These are phyloP conservation scores for Hanseniaspora hatyaiensis DNA, from an alignment of 805 yeast genomes.

Conservation along the genomic window DNA sequence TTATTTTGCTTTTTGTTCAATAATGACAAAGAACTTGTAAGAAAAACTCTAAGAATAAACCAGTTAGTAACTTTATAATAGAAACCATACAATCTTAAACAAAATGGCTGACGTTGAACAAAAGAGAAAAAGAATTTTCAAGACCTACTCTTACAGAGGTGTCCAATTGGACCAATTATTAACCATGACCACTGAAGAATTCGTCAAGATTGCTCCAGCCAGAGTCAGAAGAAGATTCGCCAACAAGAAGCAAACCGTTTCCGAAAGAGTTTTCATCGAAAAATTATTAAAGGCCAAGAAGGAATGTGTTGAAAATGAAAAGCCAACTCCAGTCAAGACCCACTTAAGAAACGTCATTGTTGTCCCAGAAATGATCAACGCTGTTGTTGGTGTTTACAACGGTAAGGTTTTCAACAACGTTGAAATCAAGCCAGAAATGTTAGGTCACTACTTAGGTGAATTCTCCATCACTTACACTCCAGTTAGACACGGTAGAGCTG, in stretches of 20 bases:
- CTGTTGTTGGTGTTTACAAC: constrained; percentile 97
- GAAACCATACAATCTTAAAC: constrained; percentile 9
- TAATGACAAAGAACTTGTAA: neutral
- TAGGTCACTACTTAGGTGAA: constrained; percentile 99
- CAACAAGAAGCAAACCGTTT: constrained; percentile 89
- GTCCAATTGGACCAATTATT: constrained; percentile 90
- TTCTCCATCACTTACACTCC: constrained; percentile 99
- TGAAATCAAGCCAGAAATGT: constrained; percentile 98
- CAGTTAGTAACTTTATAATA: constrained; percentile 3
- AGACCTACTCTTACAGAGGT: constrained; percentile 97
- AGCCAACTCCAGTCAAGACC: constrained; percentile 96
- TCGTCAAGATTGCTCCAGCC: constrained; percentile 91
- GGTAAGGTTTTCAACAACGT: constrained; percentile 99
- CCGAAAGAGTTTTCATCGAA: constrained; percentile 56
- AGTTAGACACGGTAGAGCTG: constrained; percentile 99
- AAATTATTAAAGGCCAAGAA: constrained; percentile 96
- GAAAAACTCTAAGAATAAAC: neutral
- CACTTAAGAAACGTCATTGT: constrained; percentile 98
- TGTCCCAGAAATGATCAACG: constrained; percentile 99
- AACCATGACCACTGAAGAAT: constrained; percentile 91
- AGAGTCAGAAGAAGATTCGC: constrained; percentile 99
- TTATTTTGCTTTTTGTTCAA: no score
- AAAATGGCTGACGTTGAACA: constrained; percentile 31
- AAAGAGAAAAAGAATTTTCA: constrained; percentile 83
- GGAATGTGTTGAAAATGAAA: constrained; percentile 81